Evolutionary conservation across 2,329 filamentous ascomycete genomes (phyloP).

Genomic region (Beauveria bassiana): DNA sequence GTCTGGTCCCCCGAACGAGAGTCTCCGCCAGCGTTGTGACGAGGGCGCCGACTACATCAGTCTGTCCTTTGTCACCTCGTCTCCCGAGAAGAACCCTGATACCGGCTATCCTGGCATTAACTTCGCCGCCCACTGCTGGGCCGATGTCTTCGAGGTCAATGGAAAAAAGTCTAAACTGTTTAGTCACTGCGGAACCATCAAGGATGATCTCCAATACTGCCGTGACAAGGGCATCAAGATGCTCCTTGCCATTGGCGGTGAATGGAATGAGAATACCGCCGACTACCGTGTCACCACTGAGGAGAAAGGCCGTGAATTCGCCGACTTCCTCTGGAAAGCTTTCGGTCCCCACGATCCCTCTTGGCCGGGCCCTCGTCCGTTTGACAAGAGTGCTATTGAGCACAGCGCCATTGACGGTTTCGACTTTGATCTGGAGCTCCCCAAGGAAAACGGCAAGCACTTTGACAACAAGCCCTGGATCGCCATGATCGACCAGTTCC

Average conservation of each 20-base stretch:
- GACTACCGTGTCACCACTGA: slow-evolving; percentile 27
- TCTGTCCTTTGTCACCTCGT: slow-evolving; percentile 29
- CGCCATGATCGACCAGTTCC: slow-evolving; percentile 29
- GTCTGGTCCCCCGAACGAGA: slow-evolving; percentile 19
- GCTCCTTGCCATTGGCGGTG: slow-evolving; percentile 34
- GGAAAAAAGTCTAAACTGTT: slow-evolving; percentile 24
- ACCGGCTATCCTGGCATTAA: slow-evolving; percentile 31
- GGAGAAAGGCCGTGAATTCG: slow-evolving; percentile 28
- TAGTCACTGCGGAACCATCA: slow-evolving; percentile 27
- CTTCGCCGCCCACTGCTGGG: slow-evolving; percentile 32
- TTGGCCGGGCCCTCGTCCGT: slow-evolving; percentile 30
- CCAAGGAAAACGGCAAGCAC: slow-evolving; percentile 21
- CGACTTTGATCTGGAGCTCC: slow-evolving; percentile 34
- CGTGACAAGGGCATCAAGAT: slow-evolving; percentile 34
- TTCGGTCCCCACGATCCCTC: slow-evolving; percentile 28
- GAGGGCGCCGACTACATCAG: slow-evolving; percentile 30
- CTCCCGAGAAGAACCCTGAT: slow-evolving; percentile 25
- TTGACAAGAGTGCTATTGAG: slow-evolving; percentile 23
- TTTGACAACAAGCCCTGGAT: slow-evolving; percentile 28
- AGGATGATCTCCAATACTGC: slow-evolving; percentile 34
- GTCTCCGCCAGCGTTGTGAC: slow-evolving; percentile 29
- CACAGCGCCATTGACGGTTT: slow-evolving; percentile 32
- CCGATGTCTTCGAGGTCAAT: slow-evolving; percentile 16
- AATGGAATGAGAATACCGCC: slow-evolving; percentile 17
- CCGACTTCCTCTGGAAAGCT: slow-evolving; percentile 29